These are phyloP conservation scores for Monosporozyma aquatica DNA, from an alignment of 805 yeast species.

Conservation along the genomic window DNA sequence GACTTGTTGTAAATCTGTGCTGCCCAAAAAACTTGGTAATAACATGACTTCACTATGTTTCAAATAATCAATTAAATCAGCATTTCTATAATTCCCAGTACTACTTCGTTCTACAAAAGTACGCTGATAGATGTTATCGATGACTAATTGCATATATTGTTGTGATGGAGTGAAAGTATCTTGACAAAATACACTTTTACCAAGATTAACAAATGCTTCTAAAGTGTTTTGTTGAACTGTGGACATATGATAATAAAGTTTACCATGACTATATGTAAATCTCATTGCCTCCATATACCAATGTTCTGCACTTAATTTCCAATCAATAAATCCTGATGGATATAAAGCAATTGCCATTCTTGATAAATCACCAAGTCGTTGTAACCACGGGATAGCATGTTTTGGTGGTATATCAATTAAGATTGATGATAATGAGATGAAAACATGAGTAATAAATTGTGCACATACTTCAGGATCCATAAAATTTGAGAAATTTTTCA, in stretches of 20 bases:
- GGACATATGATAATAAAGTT: slow-evolving; percentile 78
- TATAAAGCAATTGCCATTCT: slow-evolving; percentile 83
- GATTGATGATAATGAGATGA: slow-evolving; percentile 41
- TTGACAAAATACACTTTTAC: slow-evolving; percentile 68
- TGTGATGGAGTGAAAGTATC: slow-evolving; percentile 81
- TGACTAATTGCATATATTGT: slow-evolving; percentile 66
- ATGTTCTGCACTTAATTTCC: slow-evolving; percentile 75
- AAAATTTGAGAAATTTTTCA: slow-evolving; percentile 65
- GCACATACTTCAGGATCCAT: slow-evolving; percentile 72
- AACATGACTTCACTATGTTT: slow-evolving; percentile 59
- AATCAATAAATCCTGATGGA: slow-evolving; percentile 70
- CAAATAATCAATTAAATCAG: slow-evolving; percentile 30
- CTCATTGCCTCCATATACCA: slow-evolving; percentile 74
- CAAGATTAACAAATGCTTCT: slow-evolving; percentile 71
- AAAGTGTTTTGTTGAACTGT: slow-evolving; percentile 66
- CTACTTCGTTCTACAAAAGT: slow-evolving; percentile 34
- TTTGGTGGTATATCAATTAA: slow-evolving; percentile 31
- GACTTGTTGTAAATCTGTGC: slow-evolving; percentile 46
- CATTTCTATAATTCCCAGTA: slow-evolving; percentile 21
- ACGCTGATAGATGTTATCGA: slow-evolving; percentile 61
- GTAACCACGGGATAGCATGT: slow-evolving; percentile 52
- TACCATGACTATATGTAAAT: slow-evolving; percentile 74
- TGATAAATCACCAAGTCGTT: slow-evolving; percentile 75
- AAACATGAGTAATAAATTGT: slow-evolving; percentile 65
- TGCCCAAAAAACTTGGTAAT: slow-evolving; percentile 48